Base-by-base conservation (phyloP, 306 rosid species). In the Cucurbita maxima region DNA sequence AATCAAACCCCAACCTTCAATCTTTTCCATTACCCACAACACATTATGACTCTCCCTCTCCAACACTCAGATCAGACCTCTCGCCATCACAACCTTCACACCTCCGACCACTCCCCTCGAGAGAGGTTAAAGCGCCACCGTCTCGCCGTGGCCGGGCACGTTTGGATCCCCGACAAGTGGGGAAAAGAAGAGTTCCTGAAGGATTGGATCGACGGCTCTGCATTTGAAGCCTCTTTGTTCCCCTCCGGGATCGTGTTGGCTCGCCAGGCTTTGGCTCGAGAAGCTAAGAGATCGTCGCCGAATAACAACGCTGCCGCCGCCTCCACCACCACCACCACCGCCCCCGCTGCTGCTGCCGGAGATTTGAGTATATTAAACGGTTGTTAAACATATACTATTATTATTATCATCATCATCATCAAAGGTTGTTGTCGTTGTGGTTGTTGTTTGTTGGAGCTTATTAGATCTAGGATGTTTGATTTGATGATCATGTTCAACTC, bases 41-140 rank as follows among this genome's bases (percentile, higher is more conserved):
- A 30, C 34, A 30, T 30, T 30, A 30, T 50, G 66, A 34, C 66
- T 59, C 66, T 59, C 19, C 43, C 16, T 50, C 54, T 50, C 63
- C 64, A 25, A 59, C 5, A 30, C 13, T 30, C 66, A 30, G 66
- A 59, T 58, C 64, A 5, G 30, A 58, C 7, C 14, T 7, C 1
- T 4, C 7, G 14, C 1, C 8, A 58, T 58, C 63, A 20, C 7
- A 30, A 30, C 1, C 64, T 58, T 11, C 36, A 56, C 6, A 15
- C 10, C 3, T 43, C 47, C 62, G 78, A 64, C 30, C 50, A 52
- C 71, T 57, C n/a, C 4, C 88, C 88, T 3, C 77, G 84, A 0
- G 89, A 90, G 78, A 86, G 81, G 76, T 75, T 90, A 74, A 90
- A 83, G 77, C 81, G 88, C 53, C 88, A 83, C 71, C 76, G 84